These are phyloP conservation scores for Trametes pubescens DNA, from an alignment of 1,284 basidiomycete species.

Conservation along the genomic window DNA sequence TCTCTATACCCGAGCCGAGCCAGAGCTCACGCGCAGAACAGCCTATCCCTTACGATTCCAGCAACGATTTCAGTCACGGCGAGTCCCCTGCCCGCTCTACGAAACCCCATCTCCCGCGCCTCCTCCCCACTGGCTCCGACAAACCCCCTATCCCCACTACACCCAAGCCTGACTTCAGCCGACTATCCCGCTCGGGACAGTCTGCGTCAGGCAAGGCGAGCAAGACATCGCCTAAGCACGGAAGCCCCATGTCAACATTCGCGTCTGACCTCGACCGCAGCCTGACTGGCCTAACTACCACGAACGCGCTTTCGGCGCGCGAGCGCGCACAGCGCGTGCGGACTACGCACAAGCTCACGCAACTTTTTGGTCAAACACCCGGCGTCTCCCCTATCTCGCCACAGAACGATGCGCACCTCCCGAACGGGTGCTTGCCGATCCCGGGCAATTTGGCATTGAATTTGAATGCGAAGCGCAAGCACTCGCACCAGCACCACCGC, in stretches of 20 bases:
- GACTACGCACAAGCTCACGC: conserved; percentile 79
- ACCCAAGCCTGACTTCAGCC: conserved; percentile 44
- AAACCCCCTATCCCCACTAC: conserved; percentile 53
- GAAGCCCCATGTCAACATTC: conserved; percentile 16
- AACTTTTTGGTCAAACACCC: conserved; percentile 76
- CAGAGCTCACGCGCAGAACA: conserved; percentile 13
- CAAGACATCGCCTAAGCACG: conserved; percentile 23
- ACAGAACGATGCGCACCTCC: conserved; percentile 27
- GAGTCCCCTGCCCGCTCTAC: conserved; percentile 22
- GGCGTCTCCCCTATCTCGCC: conserved; percentile 40
- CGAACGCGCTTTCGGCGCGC: conserved; percentile 69
- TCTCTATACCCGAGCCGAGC: conserved; percentile 15
- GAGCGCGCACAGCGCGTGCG: conserved; percentile 78
- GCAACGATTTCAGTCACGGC: conserved; percentile 26
- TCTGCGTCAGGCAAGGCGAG: conserved; percentile 22
- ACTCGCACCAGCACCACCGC: conserved; percentile 45
- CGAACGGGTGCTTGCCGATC: conserved; percentile 30
- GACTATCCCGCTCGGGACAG: conserved; percentile 35
- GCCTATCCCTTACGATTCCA: conserved; percentile 13
- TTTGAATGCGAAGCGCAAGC: conserved; percentile 35
- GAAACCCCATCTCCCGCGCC: conserved; percentile 31
- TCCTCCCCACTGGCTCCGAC: conserved; percentile 37
- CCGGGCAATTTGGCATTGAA: conserved; percentile 26
- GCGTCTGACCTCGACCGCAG: conserved; percentile 23
- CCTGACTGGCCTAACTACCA: conserved; percentile 58